Base-by-base conservation (phyloP, 2,329 filamentous ascomycete genomes). In the Hypoxylon sp. region DNA sequence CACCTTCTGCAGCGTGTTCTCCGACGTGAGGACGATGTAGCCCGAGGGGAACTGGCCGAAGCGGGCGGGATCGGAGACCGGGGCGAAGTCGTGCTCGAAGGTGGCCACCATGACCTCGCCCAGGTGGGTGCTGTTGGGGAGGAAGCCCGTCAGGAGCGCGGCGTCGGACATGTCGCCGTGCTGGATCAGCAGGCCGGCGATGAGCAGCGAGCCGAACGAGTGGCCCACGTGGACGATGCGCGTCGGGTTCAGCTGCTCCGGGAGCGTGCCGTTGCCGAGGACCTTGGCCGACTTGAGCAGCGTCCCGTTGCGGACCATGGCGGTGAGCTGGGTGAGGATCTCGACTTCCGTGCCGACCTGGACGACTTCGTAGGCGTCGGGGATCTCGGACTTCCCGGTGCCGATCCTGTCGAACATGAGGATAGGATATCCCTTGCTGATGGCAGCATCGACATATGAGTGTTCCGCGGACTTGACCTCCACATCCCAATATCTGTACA, bases 361-460 rank as follows among this genome's bases (percentile, higher is more conserved):
- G 13, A 80, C 75, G 8, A 77, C 73, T 19, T 72, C 71, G 63
- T 79, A 79, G 5, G 78, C 75, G 49, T 81, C 74, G 10, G 77
- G 74, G 37, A 76, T 73, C 15, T 73, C 72, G 2, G 76, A 79
- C 26, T 73, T 70, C 24, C 75, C 77, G 4, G 73, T 70, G n/a
- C 77, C 77, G 11, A 79, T 69, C 24, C 78, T 75, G 64, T 79
- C 77, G 59, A 78, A 80, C 6, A 76, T 75, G 13, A 80, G 72
- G 17, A 78, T 79, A 24, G 75, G 72, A 65, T 79, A 80, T 37
- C 78, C 78, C 30, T 72, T 73, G 19, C 64, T 68, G 37, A 78
- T 69, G 10, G 73, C 68, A 6, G 75, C 71, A 34, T 79, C 71
- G 53, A 80, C 75, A 58, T 77, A 79, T 7, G 76, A 78, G 61